These are phyloP conservation scores for Russula earlei DNA, from an alignment of 768 basidiomycete genomes.

Conservation along the genomic window DNA sequence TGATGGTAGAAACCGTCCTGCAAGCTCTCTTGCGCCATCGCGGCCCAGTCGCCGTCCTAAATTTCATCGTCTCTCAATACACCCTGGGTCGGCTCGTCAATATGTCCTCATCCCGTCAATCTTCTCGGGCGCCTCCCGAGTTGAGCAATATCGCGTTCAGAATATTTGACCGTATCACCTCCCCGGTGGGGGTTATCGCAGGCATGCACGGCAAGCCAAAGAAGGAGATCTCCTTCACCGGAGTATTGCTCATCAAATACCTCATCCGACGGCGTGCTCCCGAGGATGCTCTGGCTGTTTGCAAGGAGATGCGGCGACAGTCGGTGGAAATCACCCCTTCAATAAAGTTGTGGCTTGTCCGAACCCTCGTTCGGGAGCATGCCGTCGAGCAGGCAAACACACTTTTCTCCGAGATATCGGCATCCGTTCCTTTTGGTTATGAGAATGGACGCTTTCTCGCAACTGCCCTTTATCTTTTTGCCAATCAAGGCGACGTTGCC, in stretches of 20 bases:
- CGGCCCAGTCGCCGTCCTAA: conserved; percentile 11
- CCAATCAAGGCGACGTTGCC: conserved; percentile 41
- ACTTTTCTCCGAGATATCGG: conserved; percentile 31
- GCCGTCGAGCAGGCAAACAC: conserved; percentile 36
- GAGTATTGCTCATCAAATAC: conserved; percentile 8
- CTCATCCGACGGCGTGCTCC: conserved; percentile 14
- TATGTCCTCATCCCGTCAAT: neutral
- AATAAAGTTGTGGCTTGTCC: conserved; percentile 13
- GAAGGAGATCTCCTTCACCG: neutral
- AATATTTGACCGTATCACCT: conserved; percentile 10
- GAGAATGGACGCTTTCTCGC: conserved; percentile 21
- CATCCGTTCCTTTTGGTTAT: conserved; percentile 12
- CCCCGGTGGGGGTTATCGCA: conserved; percentile 7
- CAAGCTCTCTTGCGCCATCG: conserved; percentile 6
- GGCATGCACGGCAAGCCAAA: neutral
- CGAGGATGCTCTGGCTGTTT: conserved; percentile 18
- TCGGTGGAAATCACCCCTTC: neutral
- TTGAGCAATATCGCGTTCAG: conserved; percentile 1
- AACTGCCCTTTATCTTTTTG: conserved; percentile 43
- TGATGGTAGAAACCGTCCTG: conserved; percentile 10
- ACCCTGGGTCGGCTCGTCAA: conserved; percentile 6
- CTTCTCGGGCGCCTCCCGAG: neutral
- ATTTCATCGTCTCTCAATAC: conserved; percentile 9
- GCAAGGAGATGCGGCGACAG: conserved; percentile 13
- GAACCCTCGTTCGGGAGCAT: conserved; percentile 8